Evolutionary conservation across 2,329 filamentous ascomycete species (phyloP), one percentile per base, ranked within the genome.

Genomic region (Fusarium chuoi): DNA sequence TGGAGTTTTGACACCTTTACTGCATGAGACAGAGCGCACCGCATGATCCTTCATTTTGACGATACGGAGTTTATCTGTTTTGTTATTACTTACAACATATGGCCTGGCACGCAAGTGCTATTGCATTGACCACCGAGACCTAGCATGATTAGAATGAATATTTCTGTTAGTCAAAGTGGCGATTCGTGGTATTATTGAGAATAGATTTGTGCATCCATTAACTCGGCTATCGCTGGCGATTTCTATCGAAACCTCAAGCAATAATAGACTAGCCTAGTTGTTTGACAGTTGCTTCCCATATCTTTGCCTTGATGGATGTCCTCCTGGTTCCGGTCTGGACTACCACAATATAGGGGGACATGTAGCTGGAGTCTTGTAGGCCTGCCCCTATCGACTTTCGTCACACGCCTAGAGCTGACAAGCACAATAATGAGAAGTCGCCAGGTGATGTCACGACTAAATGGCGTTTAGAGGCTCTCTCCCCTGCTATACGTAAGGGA

Each of bases 1-100:
- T 68, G 56, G 69, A 30, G 71, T 62, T 73, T 45, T 54, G 49
- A 30, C 38, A 45, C 36, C 20, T 58, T 38, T 30, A 28, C 38
- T 45, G 52, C 65, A 63, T 69, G 36, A 33, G 38, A 45, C 9
- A 30, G 51, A 46, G 51, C 51, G 24, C 42, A 39, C 61, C 44
- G 45, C 20, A 42, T 60, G 35, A 33, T 56, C 26, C 35, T 62
- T 59, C 28, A 48, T 61, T 63, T n/a, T 55, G 30, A 55, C 41
- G 10, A 33, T 20, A 65, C 10, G 36, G 56, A 42, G 58, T 68
- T 67, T 58, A n/a, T 36, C 35, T 36, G 15, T 35, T 52, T 55
- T 56, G 26, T 42, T 61, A 33, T 33, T 56, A 33, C 42, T 44
- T 63, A 33, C 61, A 68, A 62, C 45, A 48, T 48, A 63, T 18